phyloP scores from a whole-genome alignment of 371 early-diverging fungal species.

The Zancudomyces culisetae region DNA sequence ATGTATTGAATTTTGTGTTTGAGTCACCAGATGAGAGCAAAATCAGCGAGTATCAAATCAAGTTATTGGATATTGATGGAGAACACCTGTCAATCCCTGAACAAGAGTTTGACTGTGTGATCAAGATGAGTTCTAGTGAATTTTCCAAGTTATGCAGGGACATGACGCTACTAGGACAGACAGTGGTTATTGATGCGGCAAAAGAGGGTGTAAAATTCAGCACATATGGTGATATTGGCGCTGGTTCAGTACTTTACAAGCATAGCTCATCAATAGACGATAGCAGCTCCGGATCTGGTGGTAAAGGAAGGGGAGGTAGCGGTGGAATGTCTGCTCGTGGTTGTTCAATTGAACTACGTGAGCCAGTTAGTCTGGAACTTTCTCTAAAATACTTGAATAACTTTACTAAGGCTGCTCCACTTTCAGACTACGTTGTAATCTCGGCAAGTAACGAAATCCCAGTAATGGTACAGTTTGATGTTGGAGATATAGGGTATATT shows the following conservation, averaged over 20 bases:
- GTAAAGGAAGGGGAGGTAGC: too few species aligned
- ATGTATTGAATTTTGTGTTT: conserved; percentile 64
- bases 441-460: conserved; percentile 75
- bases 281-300: too few species aligned
- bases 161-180: conserved; percentile 66
- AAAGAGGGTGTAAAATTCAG: conserved; percentile 88
- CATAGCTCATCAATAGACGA: conserved; percentile 56
- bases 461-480: conserved; percentile 81
- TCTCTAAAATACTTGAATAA: conserved; percentile 84
- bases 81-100: conserved; percentile 95
- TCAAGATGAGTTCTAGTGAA: conserved; percentile 73
- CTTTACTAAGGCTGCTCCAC: conserved; percentile 90
- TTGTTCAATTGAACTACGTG: conserved; percentile 47
- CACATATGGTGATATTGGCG: conserved; percentile 77
- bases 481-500: conserved; percentile 77
- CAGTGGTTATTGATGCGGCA: conserved; percentile 71
- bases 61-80: conserved; percentile 91
- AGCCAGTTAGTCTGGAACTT: conserved; percentile 66
- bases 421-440: conserved; percentile 58
- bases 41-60: conserved; percentile 81
- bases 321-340: neutral
- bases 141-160: conserved; percentile 88
- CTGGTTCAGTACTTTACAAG: conserved; percentile 65
- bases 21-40: conserved; percentile 65
- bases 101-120: conserved; percentile 73